A percentile compares a stretch with the other conserved stretches of the same genome.
phyloP scores from a whole-genome alignment of 345 rosid species.

The Eucalyptus victrix region DNA sequence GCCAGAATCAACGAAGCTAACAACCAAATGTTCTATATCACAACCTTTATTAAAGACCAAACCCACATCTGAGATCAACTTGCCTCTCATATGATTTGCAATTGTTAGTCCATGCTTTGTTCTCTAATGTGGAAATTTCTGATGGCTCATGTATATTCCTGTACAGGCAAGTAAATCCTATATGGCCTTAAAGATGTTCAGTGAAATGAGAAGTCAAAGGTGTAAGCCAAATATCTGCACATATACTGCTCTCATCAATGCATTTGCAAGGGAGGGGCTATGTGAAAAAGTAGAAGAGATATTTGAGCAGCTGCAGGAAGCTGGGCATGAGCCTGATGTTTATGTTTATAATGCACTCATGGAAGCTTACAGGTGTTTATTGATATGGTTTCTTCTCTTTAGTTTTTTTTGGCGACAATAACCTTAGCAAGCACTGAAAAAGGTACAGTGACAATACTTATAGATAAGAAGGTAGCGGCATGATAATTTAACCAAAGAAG shows the following conservation, averaged over 20 bases:
- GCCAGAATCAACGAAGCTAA: too few relatives aligned
- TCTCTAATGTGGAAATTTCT: background rate
- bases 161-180: constrained; percentile 70
- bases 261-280: constrained; percentile 93
- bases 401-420: background rate
- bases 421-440: background rate
- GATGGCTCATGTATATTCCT: background rate
- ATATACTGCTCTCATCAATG: constrained; percentile 73
- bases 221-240: constrained; percentile 86
- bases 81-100: background rate
- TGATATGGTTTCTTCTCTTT: background rate
- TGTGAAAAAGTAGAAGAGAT: constrained; percentile 92
- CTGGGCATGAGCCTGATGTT: constrained; percentile 79
- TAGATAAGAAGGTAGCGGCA: background rate
- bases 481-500: background rate
- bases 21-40: too few relatives aligned
- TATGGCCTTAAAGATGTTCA: constrained; percentile 65
- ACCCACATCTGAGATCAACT: background rate
- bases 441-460: background rate
- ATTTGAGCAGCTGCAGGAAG: constrained; percentile 87
- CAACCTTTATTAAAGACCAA: too few relatives aligned
- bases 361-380: constrained; percentile 71
- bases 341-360: constrained; percentile 88
- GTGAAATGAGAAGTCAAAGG: constrained; percentile 74
- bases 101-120: background rate